Evolutionary conservation across 2,329 filamentous ascomycete genomes (phyloP), one percentile per base, ranked within the genome.

Genomic region (Penicillium oxalicum): DNA sequence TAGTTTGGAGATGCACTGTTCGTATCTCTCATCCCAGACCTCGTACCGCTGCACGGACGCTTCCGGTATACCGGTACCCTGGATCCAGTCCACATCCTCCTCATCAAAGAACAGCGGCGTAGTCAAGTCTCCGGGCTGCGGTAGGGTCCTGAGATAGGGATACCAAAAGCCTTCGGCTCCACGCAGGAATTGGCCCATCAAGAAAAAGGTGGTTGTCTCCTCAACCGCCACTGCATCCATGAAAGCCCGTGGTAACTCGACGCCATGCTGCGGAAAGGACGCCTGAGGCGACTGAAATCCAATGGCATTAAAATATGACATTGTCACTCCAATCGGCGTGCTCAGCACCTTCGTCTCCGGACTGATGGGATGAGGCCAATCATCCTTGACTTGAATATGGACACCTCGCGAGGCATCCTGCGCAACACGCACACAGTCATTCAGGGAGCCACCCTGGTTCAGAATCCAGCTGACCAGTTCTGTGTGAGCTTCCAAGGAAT

Each of bases 171-270:
- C 86, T 2, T 74, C 60, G 2, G 67, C 47, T 1, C 78, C 79
- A 2, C 76, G 67, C 29, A 88, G 71, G 60, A 81, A 83, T 63
- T 90, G 81, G 52, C 83, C 80, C 61, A 87, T 75, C 5, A 90
- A 74, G 54, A 87, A 84, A 66, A 88, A 85, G 4, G 83, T 77
- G 7, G 81, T 77, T 42, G 83, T 68, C 48, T 86, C 79, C 55
- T 86, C 78, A 0, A 81, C 76, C 1, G 77, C 76, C 2, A 76
- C 65, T 4, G 61, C 59, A 1, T 71, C 57, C 40, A 85, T 65
- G 55, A 87, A 81, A 1, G 61, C 60, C 0, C 55, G 42, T 0
- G 80, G 76, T 40, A 86, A 79, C 5, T 57, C 49, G 11, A 71
- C 53, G 1, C 59, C 67, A 40, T 70, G 66, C 9, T 57, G 59